Evolutionary conservation across 345 rosid genomes (phyloP).

Genomic region (Mercurialis annua): DNA sequence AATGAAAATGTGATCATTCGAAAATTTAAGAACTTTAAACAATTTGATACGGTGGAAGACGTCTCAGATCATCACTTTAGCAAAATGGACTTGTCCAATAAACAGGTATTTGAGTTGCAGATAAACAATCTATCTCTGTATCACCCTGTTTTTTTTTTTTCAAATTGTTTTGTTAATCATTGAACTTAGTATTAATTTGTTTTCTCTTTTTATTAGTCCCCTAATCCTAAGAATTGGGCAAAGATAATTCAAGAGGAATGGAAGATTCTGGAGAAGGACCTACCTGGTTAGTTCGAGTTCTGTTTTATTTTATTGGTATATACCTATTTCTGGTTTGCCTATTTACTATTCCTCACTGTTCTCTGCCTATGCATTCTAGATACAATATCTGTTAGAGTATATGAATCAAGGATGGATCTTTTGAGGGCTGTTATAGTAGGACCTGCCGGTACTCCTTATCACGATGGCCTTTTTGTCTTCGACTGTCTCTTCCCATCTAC

Average conservation of each 20-base stretch:
- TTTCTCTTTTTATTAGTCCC: conserved; percentile 24
- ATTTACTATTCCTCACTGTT: not conserved
- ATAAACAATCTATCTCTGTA: not conserved
- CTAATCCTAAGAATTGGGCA: conserved; percentile 42
- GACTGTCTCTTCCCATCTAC: conserved; percentile 52
- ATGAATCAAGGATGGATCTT: conserved; percentile 53
- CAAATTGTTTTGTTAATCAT: not conserved
- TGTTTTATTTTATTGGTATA: too few relatives aligned
- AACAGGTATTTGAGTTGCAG: conserved; percentile 21
- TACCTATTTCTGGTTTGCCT: not conserved
- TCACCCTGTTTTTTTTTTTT: not conserved
- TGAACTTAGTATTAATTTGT: not conserved
- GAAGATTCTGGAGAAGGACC: conserved; percentile 45
- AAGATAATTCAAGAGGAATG: conserved; percentile 53
- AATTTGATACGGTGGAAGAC: conserved; percentile 51
- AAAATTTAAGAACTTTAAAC: conserved; percentile 32
- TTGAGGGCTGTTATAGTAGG: conserved; percentile 55
- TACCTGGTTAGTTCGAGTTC: conserved; percentile 42
- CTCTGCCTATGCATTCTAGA: conserved; percentile 25
- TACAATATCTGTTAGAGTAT: conserved; percentile 52
- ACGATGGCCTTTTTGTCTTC: conserved; percentile 62
- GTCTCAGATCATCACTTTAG: conserved; percentile 49
- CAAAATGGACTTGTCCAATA: conserved; percentile 17
- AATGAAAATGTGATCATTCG: conserved; percentile 18
- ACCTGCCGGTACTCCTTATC: conserved; percentile 62